Base-by-base conservation (phyloP, 805 yeast genomes). In the Metschnikowia lunata region DNA sequence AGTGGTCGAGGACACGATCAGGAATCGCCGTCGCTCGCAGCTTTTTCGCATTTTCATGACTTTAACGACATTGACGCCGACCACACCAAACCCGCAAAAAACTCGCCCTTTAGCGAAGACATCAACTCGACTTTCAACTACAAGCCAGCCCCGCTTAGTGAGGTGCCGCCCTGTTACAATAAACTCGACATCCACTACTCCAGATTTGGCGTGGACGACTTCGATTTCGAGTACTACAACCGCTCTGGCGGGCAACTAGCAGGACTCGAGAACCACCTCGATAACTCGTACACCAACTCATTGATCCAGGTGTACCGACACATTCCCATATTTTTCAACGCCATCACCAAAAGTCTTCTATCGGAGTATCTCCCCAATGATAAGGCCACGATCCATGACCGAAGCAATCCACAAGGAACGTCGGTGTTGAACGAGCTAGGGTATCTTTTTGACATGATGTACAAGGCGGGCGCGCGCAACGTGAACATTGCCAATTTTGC, bases 191-290 rank as follows among this genome's bases (percentile, higher is more conserved):
- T 91, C 42, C 76, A 83, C 34, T 91, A 90, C 62, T 85, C 95
- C 45, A 83, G 79, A 55, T 91, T 88, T 63, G 99, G 99, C 26
- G 89, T 93, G 28, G 88, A 85, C 54, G 97, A 89, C 62, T 93
- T 93, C 65, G 97, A 91, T 66, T 91, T 93, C 60, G 82, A 78
- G 42, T 84, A 82, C 55, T 91, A 85, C 69, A 91, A 91, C 59
- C 72, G 73, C 33, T 85, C 97, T 0, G 39, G 34, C 13, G 83
- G 71, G 43, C 38, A 45, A 4, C 60, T 51, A 39, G 79, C 97
- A 1, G 97, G 98, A 0, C 70, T 91, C n/a, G 98, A 93, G 61
- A 83, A 89, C 8, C 93, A 89, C 57, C 75, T 85, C 9, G 87
- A 84, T 41, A 87, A 86, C 54, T 76, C 93, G 0, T 79, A 85